phyloP scores from a whole-genome alignment of 257 asterid genomes.

The Capsicum chinense region DNA sequence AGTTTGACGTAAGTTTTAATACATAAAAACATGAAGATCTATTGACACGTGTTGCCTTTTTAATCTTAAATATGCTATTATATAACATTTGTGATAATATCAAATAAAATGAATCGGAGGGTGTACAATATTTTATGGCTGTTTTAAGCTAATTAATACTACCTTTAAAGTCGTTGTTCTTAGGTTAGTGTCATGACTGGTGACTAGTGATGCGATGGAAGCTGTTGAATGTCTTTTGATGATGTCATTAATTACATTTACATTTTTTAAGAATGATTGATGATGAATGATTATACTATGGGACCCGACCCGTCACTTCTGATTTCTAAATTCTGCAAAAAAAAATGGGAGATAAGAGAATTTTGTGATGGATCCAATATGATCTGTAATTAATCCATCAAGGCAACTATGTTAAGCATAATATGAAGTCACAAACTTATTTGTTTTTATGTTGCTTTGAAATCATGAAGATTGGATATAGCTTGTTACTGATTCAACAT shows the following conservation, averaged over 20 bases:
- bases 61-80: no score
- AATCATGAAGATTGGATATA: not conserved
- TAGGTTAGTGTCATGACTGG: no score
- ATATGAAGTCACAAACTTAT: not conserved
- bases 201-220: no score
- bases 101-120: no score
- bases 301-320: not conserved
- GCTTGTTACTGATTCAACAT: not conserved
- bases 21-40: not conserved
- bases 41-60: no score
- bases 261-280: not conserved
- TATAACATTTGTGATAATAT: not conserved
- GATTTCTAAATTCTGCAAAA: not conserved
- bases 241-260: not conserved
- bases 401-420: not conserved
- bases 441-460: no score
- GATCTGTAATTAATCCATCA: not conserved
- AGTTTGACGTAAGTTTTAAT: not conserved
- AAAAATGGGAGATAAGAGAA: not conserved
- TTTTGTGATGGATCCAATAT: not conserved
- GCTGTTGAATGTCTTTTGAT: not conserved
- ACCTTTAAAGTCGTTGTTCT: no score
- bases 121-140: no score
- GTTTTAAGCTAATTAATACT: no score
- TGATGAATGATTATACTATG: not conserved